Base-by-base conservation (phyloP, 192 early-diverging fungal species). In the Gonapodya prolifera region DNA sequence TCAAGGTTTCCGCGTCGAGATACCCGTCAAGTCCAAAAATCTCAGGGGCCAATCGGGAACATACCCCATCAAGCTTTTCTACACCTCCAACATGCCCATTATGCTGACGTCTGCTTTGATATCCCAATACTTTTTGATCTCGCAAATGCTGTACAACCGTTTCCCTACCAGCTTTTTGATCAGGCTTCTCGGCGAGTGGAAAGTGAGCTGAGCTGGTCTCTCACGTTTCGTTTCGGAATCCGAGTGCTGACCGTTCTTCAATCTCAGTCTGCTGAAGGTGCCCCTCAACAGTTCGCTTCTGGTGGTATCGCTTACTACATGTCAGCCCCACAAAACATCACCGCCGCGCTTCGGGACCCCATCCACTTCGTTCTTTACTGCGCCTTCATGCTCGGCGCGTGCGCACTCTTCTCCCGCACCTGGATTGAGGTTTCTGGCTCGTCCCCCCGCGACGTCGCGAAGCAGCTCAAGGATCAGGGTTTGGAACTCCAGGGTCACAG, bases 1-100 rank as follows among this genome's bases (percentile, higher is more conserved):
- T 79, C 98, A 99, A 85, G 97, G 97, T 35, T 99, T 98, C 95
- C 93, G 96, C 78, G 95, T 99, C 75, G 98, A 99, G 88, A 94
- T 99, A 76, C 97, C 98, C 35, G 92, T 99, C 84, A 98, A 97
- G 84, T 98, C 96, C 31, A 94, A 92, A 78, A 86, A 91, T 69
- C 90, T 93, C 86, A 95, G 97, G 85, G 98, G 98, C 69, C 98
- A 99, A 84, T 94, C 94, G 80, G 96, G 97, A 32, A 89, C 95
- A 77, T 99, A 96, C 88, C 98, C 98, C 75, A 90, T 99, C 91
- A 99, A 99, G 90, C 87, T 99, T 69, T 98, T 99, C 86, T 99
- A 99, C 90, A 99, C 98, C 35, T 98, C 96, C 80, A 99, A 98
- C 89, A 99, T 99, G 98, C 95, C 98, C 73, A 98, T 99, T 82